phyloP scores from a whole-genome alignment of 176 grass and related monocot species.

The Aegilops sharonensis region DNA sequence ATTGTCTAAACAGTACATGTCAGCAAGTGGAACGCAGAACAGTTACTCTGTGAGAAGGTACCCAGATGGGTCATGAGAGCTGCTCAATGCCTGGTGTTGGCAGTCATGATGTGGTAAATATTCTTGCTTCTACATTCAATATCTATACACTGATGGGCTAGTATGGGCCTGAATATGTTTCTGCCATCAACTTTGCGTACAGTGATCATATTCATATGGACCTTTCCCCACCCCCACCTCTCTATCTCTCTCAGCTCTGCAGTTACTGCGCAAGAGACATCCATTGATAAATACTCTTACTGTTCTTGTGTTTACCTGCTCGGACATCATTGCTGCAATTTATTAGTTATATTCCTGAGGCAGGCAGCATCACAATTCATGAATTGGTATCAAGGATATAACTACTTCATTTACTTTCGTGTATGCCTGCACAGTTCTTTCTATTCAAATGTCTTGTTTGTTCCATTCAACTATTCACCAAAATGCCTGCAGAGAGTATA shows the following conservation, averaged over 20 bases:
- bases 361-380: slow-evolving; percentile 15
- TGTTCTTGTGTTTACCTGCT: slow-evolving; percentile 33
- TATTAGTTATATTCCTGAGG: slow-evolving; percentile 29
- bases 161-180: slow-evolving; percentile 29
- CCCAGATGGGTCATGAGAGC: not conserved
- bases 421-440: slow-evolving; percentile 28
- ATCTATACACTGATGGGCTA: slow-evolving; percentile 9
- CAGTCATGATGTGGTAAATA: slow-evolving; percentile 23
- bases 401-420: slow-evolving; percentile 31
- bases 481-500: slow-evolving; percentile 36
- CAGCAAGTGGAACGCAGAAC: slow-evolving; percentile 35
- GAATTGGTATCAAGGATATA: slow-evolving; percentile 35
- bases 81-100: slow-evolving; percentile 19
- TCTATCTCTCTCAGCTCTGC: slow-evolving; percentile 19
- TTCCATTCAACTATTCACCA: slow-evolving; percentile 48
- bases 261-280: slow-evolving; percentile 48
- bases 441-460: slow-evolving; percentile 43
- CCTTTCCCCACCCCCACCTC: not conserved
- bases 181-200: slow-evolving; percentile 32
- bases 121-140: slow-evolving; percentile 32
- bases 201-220: slow-evolving; percentile 35
- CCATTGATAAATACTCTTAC: slow-evolving; percentile 27
- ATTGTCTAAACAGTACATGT: slow-evolving; percentile 6
- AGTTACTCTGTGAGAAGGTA: slow-evolving; percentile 17
- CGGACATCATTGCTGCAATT: slow-evolving; percentile 26